Evolutionary conservation across 2,329 filamentous ascomycete genomes (phyloP).

Genomic region (Orbilia brochopaga): DNA sequence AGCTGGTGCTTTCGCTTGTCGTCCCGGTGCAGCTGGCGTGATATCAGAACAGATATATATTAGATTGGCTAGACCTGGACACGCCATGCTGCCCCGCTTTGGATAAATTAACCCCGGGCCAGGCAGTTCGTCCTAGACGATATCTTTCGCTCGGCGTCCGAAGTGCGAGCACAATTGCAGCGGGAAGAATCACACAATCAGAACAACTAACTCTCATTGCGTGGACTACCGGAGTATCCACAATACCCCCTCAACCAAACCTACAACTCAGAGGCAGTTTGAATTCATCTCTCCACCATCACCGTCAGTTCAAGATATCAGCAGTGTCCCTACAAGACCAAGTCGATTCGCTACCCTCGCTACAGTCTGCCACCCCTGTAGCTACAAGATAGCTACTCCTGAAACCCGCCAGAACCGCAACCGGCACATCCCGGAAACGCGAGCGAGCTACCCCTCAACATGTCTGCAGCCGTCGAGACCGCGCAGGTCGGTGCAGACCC

Average conservation of each 20-base stretch:
- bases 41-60: slow-evolving; percentile 22
- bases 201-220: no score
- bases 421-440: background rate
- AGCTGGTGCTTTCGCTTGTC: slow-evolving; percentile 8
- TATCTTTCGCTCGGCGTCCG: slow-evolving; percentile 28
- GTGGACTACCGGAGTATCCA: background rate
- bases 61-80: background rate
- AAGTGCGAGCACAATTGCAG: slow-evolving; percentile 19
- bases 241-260: background rate
- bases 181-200: background rate
- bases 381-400: background rate
- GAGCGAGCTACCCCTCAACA: slow-evolving; percentile 26
- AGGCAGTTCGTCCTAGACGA: background rate
- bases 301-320: no score
- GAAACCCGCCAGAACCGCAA: slow-evolving; percentile 22
- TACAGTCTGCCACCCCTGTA: background rate
- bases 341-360: no score
- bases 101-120: slow-evolving; percentile 7
- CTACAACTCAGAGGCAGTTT: no score
- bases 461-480: slow-evolving; percentile 30
- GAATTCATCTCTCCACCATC: no score
- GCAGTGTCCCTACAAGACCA: no score
- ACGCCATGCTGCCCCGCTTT: slow-evolving; percentile 44
- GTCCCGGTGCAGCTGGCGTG: slow-evolving; percentile 32
- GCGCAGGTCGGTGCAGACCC: slow-evolving; percentile 24